These are phyloP conservation scores for Smallanthus sonchifolius DNA, from an alignment of 129 eudicot genomes.

Conservation along the genomic window DNA sequence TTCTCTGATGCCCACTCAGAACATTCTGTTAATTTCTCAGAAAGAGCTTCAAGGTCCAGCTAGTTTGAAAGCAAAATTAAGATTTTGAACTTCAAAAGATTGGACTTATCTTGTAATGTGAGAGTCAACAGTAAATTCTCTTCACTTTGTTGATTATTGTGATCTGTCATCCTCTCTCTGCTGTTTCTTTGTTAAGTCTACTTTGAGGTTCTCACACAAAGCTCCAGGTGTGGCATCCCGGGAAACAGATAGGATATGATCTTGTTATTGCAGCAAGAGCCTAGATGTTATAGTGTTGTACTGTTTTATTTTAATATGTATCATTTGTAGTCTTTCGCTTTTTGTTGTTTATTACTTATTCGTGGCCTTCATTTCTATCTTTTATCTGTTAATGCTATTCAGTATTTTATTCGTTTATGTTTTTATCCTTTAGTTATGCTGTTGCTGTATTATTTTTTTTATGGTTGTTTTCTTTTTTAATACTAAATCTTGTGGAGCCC, in stretches of 20 bases:
- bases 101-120: neutral
- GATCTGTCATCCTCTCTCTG: neutral
- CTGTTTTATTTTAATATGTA: neutral
- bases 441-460: neutral
- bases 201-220: neutral
- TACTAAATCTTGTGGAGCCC: slow-evolving; percentile 45
- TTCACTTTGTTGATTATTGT: neutral
- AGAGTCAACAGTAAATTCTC: neutral
- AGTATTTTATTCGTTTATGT: neutral
- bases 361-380: neutral
- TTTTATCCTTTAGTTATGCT: neutral
- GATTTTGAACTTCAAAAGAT: neutral
- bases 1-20: neutral
- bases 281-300: neutral
- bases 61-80: neutral
- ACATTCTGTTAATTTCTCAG: neutral
- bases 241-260: neutral
- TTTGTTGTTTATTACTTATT: neutral
- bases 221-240: neutral
- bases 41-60: slow-evolving; percentile 3
- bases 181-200: neutral
- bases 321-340: neutral
- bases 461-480: neutral
- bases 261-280: neutral
- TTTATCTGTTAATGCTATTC: neutral